phyloP scores from a whole-genome alignment of 495 filamentous ascomycete species.

The Talaromyces liani region DNA sequence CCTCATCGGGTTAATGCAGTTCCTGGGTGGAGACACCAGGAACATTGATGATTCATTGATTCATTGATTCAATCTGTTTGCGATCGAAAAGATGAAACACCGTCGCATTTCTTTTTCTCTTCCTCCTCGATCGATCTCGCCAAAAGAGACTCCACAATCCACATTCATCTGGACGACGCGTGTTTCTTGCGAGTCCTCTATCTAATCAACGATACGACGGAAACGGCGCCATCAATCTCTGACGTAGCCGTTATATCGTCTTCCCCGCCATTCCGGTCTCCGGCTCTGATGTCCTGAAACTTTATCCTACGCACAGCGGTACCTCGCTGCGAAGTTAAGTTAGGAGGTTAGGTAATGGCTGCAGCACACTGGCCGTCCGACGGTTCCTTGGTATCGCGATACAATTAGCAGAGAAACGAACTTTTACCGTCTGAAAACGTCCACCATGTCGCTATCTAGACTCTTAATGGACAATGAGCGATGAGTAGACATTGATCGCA shows the following conservation, averaged over 20 bases:
- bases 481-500: not conserved
- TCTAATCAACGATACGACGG: not conserved
- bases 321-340: not conserved
- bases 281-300: not conserved
- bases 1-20: not conserved
- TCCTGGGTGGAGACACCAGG: not conserved
- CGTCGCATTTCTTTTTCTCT: not conserved
- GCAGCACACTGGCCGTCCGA: not conserved
- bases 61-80: not conserved
- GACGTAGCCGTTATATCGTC: not conserved
- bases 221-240: not conserved
- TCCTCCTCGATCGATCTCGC: not conserved
- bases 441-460: not conserved
- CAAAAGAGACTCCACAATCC: too few species aligned
- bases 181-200: not conserved
- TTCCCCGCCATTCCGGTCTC: not conserved
- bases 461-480: not conserved
- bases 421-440: not conserved
- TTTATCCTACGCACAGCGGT: not conserved
- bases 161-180: not conserved
- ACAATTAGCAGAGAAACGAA: not conserved
- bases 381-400: not conserved
- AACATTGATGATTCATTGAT: constrained; percentile 2
- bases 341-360: not conserved
- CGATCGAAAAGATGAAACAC: not conserved